phyloP scores from a whole-genome alignment of 2,329 filamentous ascomycete species.

The Domatiomyces catenatus region DNA sequence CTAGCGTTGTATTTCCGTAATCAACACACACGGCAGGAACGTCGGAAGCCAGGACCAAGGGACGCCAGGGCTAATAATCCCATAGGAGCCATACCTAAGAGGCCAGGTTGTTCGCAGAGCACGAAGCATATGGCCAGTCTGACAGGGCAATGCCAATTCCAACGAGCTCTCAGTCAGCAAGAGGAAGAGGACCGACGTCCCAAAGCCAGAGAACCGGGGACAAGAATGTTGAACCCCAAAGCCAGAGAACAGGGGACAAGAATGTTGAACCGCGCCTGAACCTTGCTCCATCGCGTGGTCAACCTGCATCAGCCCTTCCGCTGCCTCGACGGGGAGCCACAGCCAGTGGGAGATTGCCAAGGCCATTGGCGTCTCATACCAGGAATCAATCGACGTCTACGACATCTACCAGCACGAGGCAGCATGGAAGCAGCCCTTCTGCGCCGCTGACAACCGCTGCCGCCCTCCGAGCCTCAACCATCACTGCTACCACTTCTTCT shows the following conservation, averaged over 20 bases:
- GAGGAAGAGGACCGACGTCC: not conserved
- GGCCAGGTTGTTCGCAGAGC: not conserved
- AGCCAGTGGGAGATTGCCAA: not conserved
- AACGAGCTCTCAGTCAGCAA: not conserved
- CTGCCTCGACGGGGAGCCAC: not conserved
- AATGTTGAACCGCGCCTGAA: not conserved
- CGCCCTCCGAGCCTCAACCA: not conserved
- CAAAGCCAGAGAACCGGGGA: not conserved
- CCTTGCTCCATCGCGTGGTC: not conserved
- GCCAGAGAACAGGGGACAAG: not conserved
- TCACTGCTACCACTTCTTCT: slow-evolving; percentile 1
- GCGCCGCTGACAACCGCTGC: not conserved
- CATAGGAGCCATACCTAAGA: not conserved
- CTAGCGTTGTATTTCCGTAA: too few relatives aligned
- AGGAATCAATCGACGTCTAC: slow-evolving; percentile 2
- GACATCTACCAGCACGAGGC: not conserved
- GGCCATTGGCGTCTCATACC: not conserved
- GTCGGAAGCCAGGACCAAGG: too few relatives aligned
- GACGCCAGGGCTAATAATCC: not conserved
- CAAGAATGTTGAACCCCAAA: not conserved
- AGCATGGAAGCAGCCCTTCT: not conserved
- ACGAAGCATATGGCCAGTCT: not conserved
- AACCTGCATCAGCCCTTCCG: not conserved
- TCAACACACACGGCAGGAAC: too few relatives aligned
- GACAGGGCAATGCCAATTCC: not conserved